These are phyloP conservation scores for Trichoderma virens DNA, from an alignment of 495 filamentous ascomycete species.

Conservation along the genomic window DNA sequence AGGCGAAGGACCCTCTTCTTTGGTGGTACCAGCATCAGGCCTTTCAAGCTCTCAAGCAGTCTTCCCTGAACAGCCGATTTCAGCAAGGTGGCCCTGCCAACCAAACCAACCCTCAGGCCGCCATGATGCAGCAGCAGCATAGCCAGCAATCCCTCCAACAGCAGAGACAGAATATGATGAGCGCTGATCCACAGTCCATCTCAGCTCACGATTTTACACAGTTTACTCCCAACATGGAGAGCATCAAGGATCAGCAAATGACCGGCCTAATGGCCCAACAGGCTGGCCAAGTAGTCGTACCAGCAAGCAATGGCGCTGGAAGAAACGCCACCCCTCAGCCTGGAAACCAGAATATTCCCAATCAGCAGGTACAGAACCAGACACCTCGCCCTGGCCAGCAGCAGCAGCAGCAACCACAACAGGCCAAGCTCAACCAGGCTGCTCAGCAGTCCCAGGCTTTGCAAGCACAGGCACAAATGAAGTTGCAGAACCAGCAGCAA, in stretches of 20 bases:
- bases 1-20: conserved; percentile 32
- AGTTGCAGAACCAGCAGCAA: conserved; percentile 42
- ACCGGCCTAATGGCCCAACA: conserved; percentile 37
- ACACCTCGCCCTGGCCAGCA: conserved; percentile 21
- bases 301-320: conserved; percentile 36
- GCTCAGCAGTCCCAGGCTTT: conserved; percentile 30
- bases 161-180: conserved; percentile 29
- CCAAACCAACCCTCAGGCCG: conserved; percentile 13
- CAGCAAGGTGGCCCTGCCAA: neutral
- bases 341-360: conserved; percentile 28
- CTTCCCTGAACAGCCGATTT: conserved; percentile 11
- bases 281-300: conserved; percentile 44
- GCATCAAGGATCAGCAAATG: conserved; percentile 41
- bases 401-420: conserved; percentile 28
- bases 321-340: conserved; percentile 34
- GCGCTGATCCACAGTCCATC: conserved; percentile 21
- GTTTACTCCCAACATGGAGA: conserved; percentile 39
- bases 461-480: conserved; percentile 30
- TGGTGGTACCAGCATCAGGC: conserved; percentile 35
- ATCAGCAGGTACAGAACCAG: conserved; percentile 24
- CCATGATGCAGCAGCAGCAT: conserved; percentile 18
- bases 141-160: conserved; percentile 21
- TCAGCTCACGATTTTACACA: conserved; percentile 24
- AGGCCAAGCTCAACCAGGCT: conserved; percentile 33
- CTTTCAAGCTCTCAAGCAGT: conserved; percentile 21